Evolutionary conservation across 148 eudicot genomes (phyloP), one percentile per base, ranked within the genome.

Genomic region (Dianthus caryophyllus): DNA sequence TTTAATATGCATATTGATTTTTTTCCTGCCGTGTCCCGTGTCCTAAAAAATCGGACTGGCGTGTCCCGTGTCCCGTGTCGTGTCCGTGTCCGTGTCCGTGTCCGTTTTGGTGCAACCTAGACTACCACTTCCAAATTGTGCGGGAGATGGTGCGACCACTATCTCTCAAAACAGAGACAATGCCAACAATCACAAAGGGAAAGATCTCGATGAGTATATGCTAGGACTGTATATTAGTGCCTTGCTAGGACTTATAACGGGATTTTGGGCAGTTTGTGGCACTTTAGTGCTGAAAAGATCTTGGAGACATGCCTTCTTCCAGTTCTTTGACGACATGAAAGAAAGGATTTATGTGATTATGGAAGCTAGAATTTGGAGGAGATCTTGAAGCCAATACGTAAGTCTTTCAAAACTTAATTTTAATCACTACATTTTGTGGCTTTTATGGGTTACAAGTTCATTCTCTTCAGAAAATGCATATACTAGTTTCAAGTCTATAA

Each of bases 191-290:
- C 27, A n/a, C 14, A 2, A 21, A 22, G 27, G 5, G 22, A 26
- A 13, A 1, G 31, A 9, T 24, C 9, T 18, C 0, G 22, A 48
- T 24, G 65, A 33, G 15, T 13, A 59, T 14, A 18, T 47, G 24
- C 73, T 17, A 17, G 73, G 76, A 26, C 3, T 73, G 76, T 73
- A 73, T 50, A 27, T 73, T 27, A 73, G 70, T 43, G 55, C 58
- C 24, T 57, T 59, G 46, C 18, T 57, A 44, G 76, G 76, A 29
- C 56, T 72, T 18, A 57, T 66, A 26, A 11, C 59, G 0, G 76
- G 76, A 21, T 73, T 73, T 50, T 66, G 66, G 65, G 71, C 15
- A 20, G n/a, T n/a, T n/a, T n/a, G n/a, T n/a, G n/a, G n/a, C n/a
- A n/a, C n/a, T n/a, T n/a, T n/a, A n/a, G n/a, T n/a, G n/a, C n/a